These are phyloP conservation scores for Phytopythium sindhum DNA, from an alignment of 352 stramenopile genomes.

Conservation along the genomic window DNA sequence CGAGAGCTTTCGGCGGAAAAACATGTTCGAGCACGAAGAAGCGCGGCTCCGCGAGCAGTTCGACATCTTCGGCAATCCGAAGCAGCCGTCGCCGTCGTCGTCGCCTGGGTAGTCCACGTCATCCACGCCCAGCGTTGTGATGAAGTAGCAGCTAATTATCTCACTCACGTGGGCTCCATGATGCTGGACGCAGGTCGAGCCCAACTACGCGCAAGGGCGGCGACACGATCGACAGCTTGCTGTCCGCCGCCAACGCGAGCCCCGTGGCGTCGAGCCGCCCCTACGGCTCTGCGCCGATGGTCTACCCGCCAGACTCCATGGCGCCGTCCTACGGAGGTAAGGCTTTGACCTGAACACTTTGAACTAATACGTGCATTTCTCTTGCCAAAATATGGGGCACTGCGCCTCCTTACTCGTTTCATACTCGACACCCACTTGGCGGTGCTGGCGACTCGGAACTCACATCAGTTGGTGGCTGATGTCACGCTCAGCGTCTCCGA, in stretches of 20 bases:
- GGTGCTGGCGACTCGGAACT: background rate
- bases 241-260: slow-evolving; percentile 12
- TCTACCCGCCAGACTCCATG: background rate
- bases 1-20: slow-evolving; percentile 44
- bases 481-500: background rate
- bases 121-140: background rate
- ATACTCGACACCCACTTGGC: background rate
- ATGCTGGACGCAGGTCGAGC: background rate
- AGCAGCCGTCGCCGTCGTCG: slow-evolving; percentile 25
- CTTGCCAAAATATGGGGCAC: background rate
- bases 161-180: background rate
- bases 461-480: background rate
- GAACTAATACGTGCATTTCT: background rate
- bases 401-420: background rate
- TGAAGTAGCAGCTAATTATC: background rate
- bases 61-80: slow-evolving; percentile 66
- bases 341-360: background rate
- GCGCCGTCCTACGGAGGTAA: background rate
- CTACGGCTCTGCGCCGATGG: slow-evolving; percentile 4
- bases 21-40: slow-evolving; percentile 58
- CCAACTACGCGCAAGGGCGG: slow-evolving; percentile 13
- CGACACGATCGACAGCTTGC: slow-evolving; percentile 53
- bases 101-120: slow-evolving; percentile 12
- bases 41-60: slow-evolving; percentile 41
- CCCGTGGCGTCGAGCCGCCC: background rate